These are phyloP conservation scores for Speleostelium caveatum DNA, from an alignment of 78 protist genomes.

Conservation along the genomic window DNA sequence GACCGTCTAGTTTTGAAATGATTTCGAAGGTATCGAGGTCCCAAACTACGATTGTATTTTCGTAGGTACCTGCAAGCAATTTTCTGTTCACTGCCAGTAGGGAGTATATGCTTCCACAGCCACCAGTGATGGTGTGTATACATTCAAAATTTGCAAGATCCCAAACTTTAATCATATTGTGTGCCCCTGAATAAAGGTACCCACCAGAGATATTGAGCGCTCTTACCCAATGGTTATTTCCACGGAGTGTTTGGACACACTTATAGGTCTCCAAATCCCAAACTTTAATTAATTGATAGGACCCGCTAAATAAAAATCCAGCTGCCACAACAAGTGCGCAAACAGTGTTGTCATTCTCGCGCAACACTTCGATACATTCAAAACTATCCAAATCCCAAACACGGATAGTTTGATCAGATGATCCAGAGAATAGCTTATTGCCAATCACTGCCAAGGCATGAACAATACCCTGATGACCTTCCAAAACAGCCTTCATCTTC, in stretches of 20 bases:
- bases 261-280: conserved; percentile 46
- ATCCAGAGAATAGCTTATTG: conserved; percentile 59
- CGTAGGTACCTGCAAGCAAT: conserved; percentile 78
- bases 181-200: conserved; percentile 54
- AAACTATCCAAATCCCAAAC: conserved; percentile 76
- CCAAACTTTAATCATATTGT: conserved; percentile 71
- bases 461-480: conserved; percentile 79
- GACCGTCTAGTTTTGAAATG: conserved; percentile 63
- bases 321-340: conserved; percentile 64
- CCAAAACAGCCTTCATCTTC: conserved; percentile 27
- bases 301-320: conserved; percentile 51
- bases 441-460: conserved; percentile 75
- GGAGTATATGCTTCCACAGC: conserved; percentile 74
- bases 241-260: conserved; percentile 46
- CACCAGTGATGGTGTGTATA: conserved; percentile 31
- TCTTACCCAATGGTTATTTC: conserved; percentile 86
- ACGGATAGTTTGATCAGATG: conserved; percentile 69
- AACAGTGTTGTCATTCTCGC: conserved; percentile 70
- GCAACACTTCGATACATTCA: conserved; percentile 51
- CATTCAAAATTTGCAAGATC: conserved; percentile 70
- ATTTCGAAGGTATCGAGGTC: conserved; percentile 44
- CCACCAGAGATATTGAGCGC: conserved; percentile 63
- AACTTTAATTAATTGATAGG: conserved; percentile 56
- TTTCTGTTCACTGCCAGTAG: conserved; percentile 38
- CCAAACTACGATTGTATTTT: conserved; percentile 63